A percentile compares a stretch with the other conserved stretches of the same genome.
Evolutionary conservation across 2,329 filamentous ascomycete species (phyloP).

Genomic region (Neofusicoccum sp.): DNA sequence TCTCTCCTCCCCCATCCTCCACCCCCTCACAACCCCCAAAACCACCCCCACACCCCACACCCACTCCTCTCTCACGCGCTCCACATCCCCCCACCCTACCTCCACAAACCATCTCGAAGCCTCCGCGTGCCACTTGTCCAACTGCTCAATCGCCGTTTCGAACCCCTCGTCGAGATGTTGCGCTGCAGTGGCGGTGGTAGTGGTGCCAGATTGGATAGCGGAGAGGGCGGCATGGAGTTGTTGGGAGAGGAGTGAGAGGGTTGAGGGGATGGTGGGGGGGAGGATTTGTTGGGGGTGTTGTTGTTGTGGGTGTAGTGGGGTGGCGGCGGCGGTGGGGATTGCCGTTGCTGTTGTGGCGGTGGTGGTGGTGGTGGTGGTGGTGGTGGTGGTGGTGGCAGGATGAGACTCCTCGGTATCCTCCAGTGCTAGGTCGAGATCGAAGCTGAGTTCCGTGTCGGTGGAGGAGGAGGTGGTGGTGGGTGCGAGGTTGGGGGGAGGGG

Average conservation of each 20-base stretch:
- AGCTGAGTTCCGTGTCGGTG: too few species aligned
- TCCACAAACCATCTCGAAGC: background rate
- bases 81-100: too few species aligned
- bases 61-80: too few species aligned
- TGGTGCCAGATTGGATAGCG: background rate
- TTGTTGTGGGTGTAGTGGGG: too few species aligned
- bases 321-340: too few species aligned
- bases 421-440: too few species aligned
- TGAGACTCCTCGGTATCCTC: too few species aligned
- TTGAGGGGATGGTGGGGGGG: background rate
- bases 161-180: background rate
- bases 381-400: background rate
- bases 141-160: background rate
- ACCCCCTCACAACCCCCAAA: too few species aligned
- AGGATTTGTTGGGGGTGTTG: background rate
- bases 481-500: too few species aligned
- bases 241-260: background rate
- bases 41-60: background rate
- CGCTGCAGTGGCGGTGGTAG: background rate
- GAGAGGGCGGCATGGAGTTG: background rate
- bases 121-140: background rate
- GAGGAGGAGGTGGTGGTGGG: too few species aligned
- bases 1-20: background rate
- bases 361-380: background rate
- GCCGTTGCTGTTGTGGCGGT: background rate